Conservation (phyloP, 1,284 basidiomycete genomes). For the Sutorius eximius region DNA sequence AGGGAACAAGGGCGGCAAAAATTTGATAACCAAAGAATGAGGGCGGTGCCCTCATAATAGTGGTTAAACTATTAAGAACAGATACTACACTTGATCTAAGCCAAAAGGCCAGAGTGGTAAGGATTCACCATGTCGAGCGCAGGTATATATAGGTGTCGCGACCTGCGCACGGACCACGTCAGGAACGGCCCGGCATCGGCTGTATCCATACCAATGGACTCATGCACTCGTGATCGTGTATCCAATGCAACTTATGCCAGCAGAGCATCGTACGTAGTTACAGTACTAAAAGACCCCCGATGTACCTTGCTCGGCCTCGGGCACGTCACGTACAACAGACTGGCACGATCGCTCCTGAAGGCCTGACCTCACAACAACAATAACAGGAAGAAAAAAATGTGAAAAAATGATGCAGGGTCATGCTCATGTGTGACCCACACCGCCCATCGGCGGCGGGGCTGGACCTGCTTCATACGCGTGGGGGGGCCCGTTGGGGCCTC, state of each 20-base stretch:
- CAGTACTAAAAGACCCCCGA: constrained; percentile 20
- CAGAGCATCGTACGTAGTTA: constrained; percentile 32
- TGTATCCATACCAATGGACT: neutral
- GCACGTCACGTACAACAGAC: constrained; percentile 33
- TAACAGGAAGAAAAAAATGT: constrained; percentile 13
- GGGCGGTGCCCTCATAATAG: constrained; percentile 35
- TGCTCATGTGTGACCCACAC: constrained; percentile 43
- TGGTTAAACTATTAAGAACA: constrained; percentile 38
- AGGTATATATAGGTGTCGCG: constrained; percentile 4
- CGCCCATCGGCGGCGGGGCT: constrained; percentile 73
- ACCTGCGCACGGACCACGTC: constrained; percentile 15
- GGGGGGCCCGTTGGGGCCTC: constrained; percentile 53
- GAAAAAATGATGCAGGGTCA: constrained; percentile 10
- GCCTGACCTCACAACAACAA: constrained; percentile 33
- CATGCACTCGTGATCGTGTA: constrained; percentile 7
- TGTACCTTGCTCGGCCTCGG: constrained; percentile 9
- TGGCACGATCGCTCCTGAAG: constrained; percentile 25
- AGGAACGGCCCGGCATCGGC: neutral
- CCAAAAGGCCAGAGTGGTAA: constrained; percentile 92
- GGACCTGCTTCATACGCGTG: constrained; percentile 72
- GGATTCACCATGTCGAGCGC: constrained; percentile 9
- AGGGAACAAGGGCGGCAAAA: constrained; percentile 33
- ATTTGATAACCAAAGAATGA: constrained; percentile 36
- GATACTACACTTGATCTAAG: constrained; percentile 95
- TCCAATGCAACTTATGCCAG: constrained; percentile 34